These are phyloP conservation scores for Tephrocybe sp. DNA, from an alignment of 768 basidiomycete genomes.

Conservation along the genomic window DNA sequence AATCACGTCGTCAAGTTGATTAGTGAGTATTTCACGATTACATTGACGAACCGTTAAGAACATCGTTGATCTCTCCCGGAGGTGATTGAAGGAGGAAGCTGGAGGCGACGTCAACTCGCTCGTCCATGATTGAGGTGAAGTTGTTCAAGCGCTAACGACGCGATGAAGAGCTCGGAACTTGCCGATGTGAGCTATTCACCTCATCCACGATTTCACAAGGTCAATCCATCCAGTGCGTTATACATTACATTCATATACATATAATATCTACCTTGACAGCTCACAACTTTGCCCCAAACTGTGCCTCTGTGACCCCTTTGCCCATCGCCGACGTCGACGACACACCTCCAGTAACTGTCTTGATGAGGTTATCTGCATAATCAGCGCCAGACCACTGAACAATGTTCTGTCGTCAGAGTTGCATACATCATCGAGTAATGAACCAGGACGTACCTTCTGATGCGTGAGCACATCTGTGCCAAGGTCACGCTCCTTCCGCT, in stretches of 20 bases:
- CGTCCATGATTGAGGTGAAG: constrained; percentile 44
- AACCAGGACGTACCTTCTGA: constrained; percentile 68
- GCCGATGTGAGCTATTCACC: constrained; percentile 12
- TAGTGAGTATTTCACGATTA: constrained; percentile 3
- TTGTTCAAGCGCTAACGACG: neutral
- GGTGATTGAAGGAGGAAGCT: constrained; percentile 86
- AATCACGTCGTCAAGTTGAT: constrained; percentile 8
- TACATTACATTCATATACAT: constrained; percentile 4
- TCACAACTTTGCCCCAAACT: constrained; percentile 55
- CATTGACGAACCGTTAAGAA: constrained; percentile 68
- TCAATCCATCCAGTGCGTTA: neutral
- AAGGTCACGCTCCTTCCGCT: constrained; percentile 88
- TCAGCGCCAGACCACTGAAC: constrained; percentile 91
- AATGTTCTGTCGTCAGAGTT: constrained; percentile 11
- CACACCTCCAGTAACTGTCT: constrained; percentile 96
- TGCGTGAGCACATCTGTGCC: constrained; percentile 97
- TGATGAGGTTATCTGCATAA: constrained; percentile 86
- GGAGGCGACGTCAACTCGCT: constrained; percentile 71
- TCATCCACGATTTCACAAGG: neutral
- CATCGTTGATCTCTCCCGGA: constrained; percentile 96
- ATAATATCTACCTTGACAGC: constrained; percentile 4
- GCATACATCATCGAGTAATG: neutral
- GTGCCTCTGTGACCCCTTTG: constrained; percentile 88
- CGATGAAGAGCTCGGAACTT: constrained; percentile 15
- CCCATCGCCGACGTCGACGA: constrained; percentile 99